Conservation (phyloP, 2,329 filamentous ascomycete genomes). For the Xylaria digitata region DNA sequence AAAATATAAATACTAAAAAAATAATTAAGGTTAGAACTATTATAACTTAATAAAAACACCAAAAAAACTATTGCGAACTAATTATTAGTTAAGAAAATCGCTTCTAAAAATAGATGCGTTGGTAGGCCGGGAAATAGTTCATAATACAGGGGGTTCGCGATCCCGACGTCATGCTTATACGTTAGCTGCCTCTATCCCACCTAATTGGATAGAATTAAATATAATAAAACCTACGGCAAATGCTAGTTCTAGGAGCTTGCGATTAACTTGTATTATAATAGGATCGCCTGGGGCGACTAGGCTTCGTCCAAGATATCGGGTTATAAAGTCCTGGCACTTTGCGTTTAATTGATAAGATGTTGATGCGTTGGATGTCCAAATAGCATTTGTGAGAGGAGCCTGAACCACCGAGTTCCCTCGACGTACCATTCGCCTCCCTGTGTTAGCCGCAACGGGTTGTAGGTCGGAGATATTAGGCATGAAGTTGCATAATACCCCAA, state of each 20-base stretch:
- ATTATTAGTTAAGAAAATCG: too few relatives aligned
- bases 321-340: conserved; percentile 57
- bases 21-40: too few relatives aligned
- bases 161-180: too few relatives aligned
- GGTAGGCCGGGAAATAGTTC: too few relatives aligned
- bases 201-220: neutral
- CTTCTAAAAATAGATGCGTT: too few relatives aligned
- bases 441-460: conserved; percentile 49
- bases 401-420: conserved; percentile 41
- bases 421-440: conserved; percentile 37
- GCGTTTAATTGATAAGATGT: conserved; percentile 52
- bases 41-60: too few relatives aligned
- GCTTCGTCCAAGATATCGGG: conserved; percentile 54
- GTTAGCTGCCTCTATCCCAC: conserved; percentile 13
- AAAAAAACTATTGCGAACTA: too few relatives aligned
- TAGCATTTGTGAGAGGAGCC: conserved; percentile 41
- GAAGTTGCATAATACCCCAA: conserved; percentile 60
- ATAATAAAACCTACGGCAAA: conserved; percentile 51
- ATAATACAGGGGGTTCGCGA: too few relatives aligned
- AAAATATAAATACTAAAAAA: too few relatives aligned
- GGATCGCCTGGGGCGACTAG: conserved; percentile 53
- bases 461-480: conserved; percentile 52
- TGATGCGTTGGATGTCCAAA: conserved; percentile 46
- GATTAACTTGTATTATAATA: conserved; percentile 54
- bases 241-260: conserved; percentile 52